Percentiles rank a stretch among this genome's conserved stretches.
Conservation (phyloP, 805 yeast species). For the Naumovozyma dairenensis region DNA sequence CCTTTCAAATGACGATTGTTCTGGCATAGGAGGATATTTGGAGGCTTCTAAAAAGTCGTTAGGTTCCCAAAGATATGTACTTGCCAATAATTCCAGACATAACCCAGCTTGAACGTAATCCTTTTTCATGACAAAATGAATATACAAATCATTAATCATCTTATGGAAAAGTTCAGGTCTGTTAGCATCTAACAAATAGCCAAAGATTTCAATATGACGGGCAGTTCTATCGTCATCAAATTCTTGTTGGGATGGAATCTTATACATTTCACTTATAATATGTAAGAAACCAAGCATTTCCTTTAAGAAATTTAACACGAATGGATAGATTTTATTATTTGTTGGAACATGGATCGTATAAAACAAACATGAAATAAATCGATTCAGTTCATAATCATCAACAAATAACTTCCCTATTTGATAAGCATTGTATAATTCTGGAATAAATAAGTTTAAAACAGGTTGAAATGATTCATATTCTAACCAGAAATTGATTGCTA, state of each 20-base stretch:
- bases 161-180: slow-evolving; percentile 72
- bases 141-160: slow-evolving; percentile 67
- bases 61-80: slow-evolving; percentile 66
- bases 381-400: slow-evolving; percentile 18
- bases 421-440: slow-evolving; percentile 22
- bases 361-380: slow-evolving; percentile 12
- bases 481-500: slow-evolving; percentile 30
- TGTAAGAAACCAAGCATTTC: slow-evolving; percentile 52
- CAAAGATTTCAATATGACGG: slow-evolving; percentile 64
- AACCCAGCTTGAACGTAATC: slow-evolving; percentile 78
- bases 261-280: slow-evolving; percentile 54
- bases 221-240: slow-evolving; percentile 82
- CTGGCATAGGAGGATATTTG: slow-evolving; percentile 62
- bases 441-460: slow-evolving; percentile 12
- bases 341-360: slow-evolving; percentile 28
- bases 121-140: slow-evolving; percentile 45
- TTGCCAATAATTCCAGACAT: slow-evolving; percentile 65
- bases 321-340: slow-evolving; percentile 52
- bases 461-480: slow-evolving; percentile 12
- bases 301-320: slow-evolving; percentile 41
- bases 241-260: slow-evolving; percentile 72
- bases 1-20: slow-evolving; percentile 70
- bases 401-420: slow-evolving; percentile 17
- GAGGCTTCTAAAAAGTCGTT: slow-evolving; percentile 46
- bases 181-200: slow-evolving; percentile 66